A percentile compares a stretch with the other conserved stretches of the same genome.
Conservation (phyloP, 2,329 filamentous ascomycete species). For the Tolypocladium pustulatum region DNA sequence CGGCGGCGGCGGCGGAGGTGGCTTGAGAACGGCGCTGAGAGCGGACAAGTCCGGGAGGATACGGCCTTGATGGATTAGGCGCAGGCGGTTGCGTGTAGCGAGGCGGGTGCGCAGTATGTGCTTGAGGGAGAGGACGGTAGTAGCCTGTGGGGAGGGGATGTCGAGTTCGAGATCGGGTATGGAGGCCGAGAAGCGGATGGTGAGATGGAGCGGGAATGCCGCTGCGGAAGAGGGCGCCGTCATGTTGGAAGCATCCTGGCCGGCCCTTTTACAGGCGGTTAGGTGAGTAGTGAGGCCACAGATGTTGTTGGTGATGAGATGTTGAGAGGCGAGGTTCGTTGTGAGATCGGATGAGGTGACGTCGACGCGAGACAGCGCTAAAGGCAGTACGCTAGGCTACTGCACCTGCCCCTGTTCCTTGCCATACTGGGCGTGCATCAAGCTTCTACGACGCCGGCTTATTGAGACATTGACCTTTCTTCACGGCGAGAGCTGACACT, state of each 20-base stretch:
- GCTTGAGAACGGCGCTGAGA: slow-evolving; percentile 56
- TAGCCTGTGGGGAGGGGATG: slow-evolving; percentile 55
- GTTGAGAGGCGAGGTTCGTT: not conserved
- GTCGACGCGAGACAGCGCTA: not conserved
- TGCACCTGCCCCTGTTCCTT: not conserved
- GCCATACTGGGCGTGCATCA: too few relatives aligned
- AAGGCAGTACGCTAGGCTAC: not conserved
- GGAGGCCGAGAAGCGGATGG: slow-evolving; percentile 81
- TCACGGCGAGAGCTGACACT: not conserved
- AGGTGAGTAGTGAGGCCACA: not conserved
- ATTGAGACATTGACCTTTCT: not conserved
- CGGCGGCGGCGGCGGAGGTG: slow-evolving; percentile 48
- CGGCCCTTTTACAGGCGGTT: not conserved
- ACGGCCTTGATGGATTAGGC: slow-evolving; percentile 83
- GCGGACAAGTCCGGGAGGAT: slow-evolving; percentile 66
- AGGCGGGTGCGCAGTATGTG: slow-evolving; percentile 68
- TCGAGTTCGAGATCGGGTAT: slow-evolving; percentile 75
- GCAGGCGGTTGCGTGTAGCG: slow-evolving; percentile 59
- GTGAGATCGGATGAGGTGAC: not conserved
- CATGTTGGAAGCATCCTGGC: slow-evolving; percentile 17
- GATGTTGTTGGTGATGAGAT: not conserved
- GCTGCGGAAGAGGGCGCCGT: slow-evolving; percentile 3
- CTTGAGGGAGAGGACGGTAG: slow-evolving; percentile 70
- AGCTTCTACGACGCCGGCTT: too few relatives aligned
- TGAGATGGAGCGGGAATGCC: slow-evolving; percentile 53